A percentile compares a stretch with the other conserved stretches of the same genome.
These are phyloP conservation scores for Kuraishia cidri DNA, from an alignment of 805 yeast genomes.

Conservation along the genomic window DNA sequence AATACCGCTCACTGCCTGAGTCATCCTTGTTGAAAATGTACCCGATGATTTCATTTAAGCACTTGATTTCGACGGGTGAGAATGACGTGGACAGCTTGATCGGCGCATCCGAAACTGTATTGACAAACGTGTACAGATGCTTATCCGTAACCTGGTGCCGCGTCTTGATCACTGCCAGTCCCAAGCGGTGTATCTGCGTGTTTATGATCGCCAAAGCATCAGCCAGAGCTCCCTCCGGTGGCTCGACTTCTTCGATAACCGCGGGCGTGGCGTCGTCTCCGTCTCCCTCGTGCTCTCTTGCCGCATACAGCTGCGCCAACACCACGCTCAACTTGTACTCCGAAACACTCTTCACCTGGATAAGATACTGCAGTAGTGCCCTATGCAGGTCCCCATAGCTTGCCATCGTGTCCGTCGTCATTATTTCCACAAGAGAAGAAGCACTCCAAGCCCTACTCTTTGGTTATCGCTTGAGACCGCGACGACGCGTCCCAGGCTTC, in stretches of 20 bases:
- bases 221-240: conserved; percentile 4
- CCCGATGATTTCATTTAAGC: conserved; percentile 37
- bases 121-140: conserved; percentile 27
- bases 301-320: not conserved
- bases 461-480: no score
- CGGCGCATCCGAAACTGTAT: conserved; percentile 27
- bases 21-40: conserved; percentile 20
- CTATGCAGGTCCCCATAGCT: conserved; percentile 3
- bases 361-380: conserved; percentile 4
- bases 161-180: conserved; percentile 31
- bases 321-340: not conserved
- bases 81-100: conserved; percentile 25
- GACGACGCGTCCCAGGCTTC: no score
- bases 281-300: not conserved
- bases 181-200: conserved; percentile 21
- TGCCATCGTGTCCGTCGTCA: no score
- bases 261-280: not conserved
- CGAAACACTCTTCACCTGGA: conserved; percentile 2
- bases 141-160: conserved; percentile 24
- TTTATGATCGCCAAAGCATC: conserved; percentile 14
- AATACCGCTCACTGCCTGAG: conserved; percentile 19
- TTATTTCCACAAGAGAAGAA: no score
- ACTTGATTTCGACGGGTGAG: conserved; percentile 27
- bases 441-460: no score
- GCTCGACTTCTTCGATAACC: conserved; percentile 2